Conservation (phyloP, 2,329 filamentous ascomycete genomes). For the Phoma sp. region DNA sequence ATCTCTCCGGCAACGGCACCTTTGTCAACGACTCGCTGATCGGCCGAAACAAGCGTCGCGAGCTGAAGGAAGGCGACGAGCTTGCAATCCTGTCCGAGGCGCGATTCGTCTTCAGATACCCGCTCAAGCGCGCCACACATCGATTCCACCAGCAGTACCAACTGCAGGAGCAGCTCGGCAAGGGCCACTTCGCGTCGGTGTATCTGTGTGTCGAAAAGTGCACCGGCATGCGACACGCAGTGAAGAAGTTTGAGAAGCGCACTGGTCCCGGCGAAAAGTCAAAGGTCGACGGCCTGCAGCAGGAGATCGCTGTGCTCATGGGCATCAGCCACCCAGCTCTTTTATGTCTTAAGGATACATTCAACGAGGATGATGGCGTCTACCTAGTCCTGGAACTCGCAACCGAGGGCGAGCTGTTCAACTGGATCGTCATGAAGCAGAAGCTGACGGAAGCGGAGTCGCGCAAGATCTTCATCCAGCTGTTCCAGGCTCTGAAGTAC, state of each 20-base stretch:
- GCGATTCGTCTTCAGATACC: slow-evolving; percentile 91
- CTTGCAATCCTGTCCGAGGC: slow-evolving; percentile 85
- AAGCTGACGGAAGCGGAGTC: slow-evolving; percentile 86
- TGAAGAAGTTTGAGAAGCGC: slow-evolving; percentile 92
- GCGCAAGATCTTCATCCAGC: slow-evolving; percentile 84
- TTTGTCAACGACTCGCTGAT: slow-evolving; percentile 93
- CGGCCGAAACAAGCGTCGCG: slow-evolving; percentile 88
- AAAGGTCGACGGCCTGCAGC: slow-evolving; percentile 84
- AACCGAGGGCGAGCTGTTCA: slow-evolving; percentile 92
- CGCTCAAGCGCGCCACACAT: slow-evolving; percentile 63
- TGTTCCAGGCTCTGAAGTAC: slow-evolving; percentile 95
- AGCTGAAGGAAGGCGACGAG: slow-evolving; percentile 88
- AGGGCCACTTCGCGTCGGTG: slow-evolving; percentile 94
- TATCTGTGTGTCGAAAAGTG: slow-evolving; percentile 88
- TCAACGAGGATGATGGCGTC: slow-evolving; percentile 87
- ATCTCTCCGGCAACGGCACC: slow-evolving; percentile 94
- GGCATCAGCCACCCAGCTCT: slow-evolving; percentile 94
- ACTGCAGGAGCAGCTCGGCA: slow-evolving; percentile 83
- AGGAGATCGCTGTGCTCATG: slow-evolving; percentile 97
- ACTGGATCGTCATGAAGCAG: slow-evolving; percentile 88
- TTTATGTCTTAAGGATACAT: slow-evolving; percentile 92
- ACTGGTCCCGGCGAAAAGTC: slow-evolving; percentile 81
- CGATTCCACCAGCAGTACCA: slow-evolving; percentile 87
- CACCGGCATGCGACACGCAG: slow-evolving; percentile 82
- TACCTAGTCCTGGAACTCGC: slow-evolving; percentile 92